Evolutionary conservation across 345 rosid genomes (phyloP).

Genomic region (Populus nigra): DNA sequence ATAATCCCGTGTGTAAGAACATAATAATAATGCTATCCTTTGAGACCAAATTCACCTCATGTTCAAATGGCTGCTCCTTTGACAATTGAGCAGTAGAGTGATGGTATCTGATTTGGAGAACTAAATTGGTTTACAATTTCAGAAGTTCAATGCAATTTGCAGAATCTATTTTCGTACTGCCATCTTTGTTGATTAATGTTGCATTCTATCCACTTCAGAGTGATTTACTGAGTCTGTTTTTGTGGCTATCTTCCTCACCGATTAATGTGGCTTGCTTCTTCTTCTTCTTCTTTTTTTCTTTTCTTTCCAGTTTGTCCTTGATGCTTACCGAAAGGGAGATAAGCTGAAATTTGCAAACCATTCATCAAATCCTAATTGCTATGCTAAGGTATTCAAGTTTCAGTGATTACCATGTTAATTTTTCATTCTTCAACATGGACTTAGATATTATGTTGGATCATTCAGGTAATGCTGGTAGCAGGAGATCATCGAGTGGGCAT

Average conservation of each 20-base stretch:
- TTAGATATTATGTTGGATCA: conserved; percentile 10
- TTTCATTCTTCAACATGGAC: background rate
- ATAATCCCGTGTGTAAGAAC: background rate
- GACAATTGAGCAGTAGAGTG: background rate
- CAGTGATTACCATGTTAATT: background rate
- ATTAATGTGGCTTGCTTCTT: background rate
- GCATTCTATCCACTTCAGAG: background rate
- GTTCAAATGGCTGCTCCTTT: background rate
- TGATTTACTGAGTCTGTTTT: background rate
- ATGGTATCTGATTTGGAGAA: background rate
- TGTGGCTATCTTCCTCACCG: background rate
- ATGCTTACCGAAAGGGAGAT: conserved; percentile 98
- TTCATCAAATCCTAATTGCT: conserved; percentile 91
- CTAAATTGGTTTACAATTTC: background rate
- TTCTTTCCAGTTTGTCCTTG: conserved; percentile 83
- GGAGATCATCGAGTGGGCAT: conserved; percentile 99
- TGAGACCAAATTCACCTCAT: background rate
- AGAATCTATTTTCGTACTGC: background rate
- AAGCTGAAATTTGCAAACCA: conserved; percentile 97
- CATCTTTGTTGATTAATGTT: background rate
- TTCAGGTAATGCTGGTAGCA: conserved; percentile 93
- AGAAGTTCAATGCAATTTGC: background rate
- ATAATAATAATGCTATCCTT: background rate
- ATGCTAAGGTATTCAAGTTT: conserved; percentile 75
- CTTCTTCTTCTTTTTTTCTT: conserved; percentile 8